Conservation (phyloP, 2,329 filamentous ascomycete genomes). For the Phialophora macrospora region DNA sequence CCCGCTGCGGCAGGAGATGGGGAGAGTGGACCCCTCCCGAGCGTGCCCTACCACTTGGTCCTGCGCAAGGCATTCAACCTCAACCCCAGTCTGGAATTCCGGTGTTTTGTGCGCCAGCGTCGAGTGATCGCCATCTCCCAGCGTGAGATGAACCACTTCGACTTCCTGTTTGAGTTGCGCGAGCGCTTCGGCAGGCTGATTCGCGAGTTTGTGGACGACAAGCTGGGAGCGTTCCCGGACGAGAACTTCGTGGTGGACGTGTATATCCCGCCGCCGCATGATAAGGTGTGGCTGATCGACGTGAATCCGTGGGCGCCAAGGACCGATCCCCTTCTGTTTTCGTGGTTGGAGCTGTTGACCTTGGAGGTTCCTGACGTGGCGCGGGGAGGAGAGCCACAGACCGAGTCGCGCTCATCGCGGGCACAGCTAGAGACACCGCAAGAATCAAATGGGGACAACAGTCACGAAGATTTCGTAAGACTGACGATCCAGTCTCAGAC, state of each 20-base stretch:
- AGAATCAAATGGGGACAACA: background rate
- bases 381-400: background rate
- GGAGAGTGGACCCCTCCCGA: background rate
- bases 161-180: constrained; percentile 74
- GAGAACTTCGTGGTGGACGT: constrained; percentile 87
- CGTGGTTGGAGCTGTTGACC: constrained; percentile 80
- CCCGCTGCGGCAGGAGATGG: constrained; percentile 31
- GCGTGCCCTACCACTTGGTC: constrained; percentile 77
- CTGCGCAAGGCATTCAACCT: constrained; percentile 86
- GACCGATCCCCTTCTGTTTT: constrained; percentile 87
- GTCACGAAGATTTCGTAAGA: background rate
- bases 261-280: constrained; percentile 78
- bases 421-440: background rate
- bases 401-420: background rate
- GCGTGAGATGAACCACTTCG: constrained; percentile 87
- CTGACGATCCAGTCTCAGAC: background rate
- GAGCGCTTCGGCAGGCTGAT: constrained; percentile 71
- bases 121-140: constrained; percentile 83
- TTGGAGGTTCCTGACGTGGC: background rate
- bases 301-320: constrained; percentile 92
- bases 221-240: constrained; percentile 67
- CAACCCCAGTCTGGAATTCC: constrained; percentile 90
- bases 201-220: constrained; percentile 71
- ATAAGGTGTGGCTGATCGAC: constrained; percentile 83
- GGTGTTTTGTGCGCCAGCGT: constrained; percentile 88